A percentile compares a stretch with the other conserved stretches of the same genome.
phyloP scores from a whole-genome alignment of 2,329 filamentous ascomycete species.

The Paraphaeosphaeria minitans region DNA sequence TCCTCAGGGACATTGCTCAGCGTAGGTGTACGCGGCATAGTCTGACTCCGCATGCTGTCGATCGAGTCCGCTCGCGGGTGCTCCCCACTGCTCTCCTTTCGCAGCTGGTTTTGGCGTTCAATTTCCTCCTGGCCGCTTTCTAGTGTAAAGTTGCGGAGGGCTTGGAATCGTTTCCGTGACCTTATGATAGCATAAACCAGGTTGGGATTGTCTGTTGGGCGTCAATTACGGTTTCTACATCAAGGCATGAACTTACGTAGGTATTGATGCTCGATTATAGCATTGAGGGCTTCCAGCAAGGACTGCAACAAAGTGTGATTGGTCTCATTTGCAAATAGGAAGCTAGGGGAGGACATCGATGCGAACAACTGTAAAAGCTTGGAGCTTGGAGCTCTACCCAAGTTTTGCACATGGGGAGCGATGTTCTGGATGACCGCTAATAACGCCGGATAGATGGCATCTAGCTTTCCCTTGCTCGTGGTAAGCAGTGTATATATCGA shows the following conservation, averaged over 20 bases:
- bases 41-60: conserved; percentile 71
- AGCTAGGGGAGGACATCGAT: conserved; percentile 92
- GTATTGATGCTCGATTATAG: conserved; percentile 88
- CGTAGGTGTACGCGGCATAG: conserved; percentile 59
- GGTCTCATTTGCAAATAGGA: conserved; percentile 87
- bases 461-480: conserved; percentile 84
- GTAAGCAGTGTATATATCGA: conserved; percentile 93
- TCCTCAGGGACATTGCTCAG: conserved; percentile 76
- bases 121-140: conserved; percentile 93
- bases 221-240: conserved; percentile 19
- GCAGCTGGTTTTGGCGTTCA: conserved; percentile 73
- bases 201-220: conserved; percentile 71
- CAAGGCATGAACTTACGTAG: conserved; percentile 59
- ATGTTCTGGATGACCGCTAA: conserved; percentile 94
- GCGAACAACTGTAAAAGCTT: conserved; percentile 87
- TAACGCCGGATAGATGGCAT: conserved; percentile 89
- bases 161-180: conserved; percentile 82
- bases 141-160: conserved; percentile 82
- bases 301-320: conserved; percentile 84
- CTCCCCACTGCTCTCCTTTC: conserved; percentile 61
- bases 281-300: conserved; percentile 85
- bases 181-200: conserved; percentile 80
- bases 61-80: conserved; percentile 62
- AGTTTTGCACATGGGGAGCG: conserved; percentile 77
- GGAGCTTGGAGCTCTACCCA: conserved; percentile 75